Percentiles rank a stretch among this genome's conserved stretches.
phyloP scores from a whole-genome alignment of 2,329 filamentous ascomycete genomes.

The Hypoxylon sp. region DNA sequence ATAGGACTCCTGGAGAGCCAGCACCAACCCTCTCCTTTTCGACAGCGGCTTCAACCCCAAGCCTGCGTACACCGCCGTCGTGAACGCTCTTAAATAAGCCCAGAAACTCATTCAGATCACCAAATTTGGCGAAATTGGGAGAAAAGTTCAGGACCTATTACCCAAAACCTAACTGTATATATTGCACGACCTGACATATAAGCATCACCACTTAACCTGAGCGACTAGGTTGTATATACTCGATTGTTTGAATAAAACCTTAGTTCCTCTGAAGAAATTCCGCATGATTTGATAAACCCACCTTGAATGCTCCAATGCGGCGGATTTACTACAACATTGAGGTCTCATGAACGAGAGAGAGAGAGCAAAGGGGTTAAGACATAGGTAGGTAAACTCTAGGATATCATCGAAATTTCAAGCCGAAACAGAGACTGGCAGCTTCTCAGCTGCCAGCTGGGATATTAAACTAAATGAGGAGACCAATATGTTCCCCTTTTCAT shows the following conservation, averaged over 20 bases:
- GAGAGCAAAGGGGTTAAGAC: background rate
- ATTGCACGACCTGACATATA: constrained; percentile 31
- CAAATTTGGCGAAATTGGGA: constrained; percentile 6
- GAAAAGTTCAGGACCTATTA: constrained; percentile 1
- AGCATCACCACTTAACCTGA: constrained; percentile 6
- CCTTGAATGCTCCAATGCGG: background rate
- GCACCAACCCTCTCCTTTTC: constrained; percentile 67
- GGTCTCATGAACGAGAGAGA: background rate
- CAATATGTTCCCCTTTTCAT: constrained; percentile 2
- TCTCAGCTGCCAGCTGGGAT: constrained; percentile 29
- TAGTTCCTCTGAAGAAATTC: background rate
- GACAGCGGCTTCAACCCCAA: constrained; percentile 67
- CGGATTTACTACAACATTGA: background rate
- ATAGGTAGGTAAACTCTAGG: constrained; percentile 11
- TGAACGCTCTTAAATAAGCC: constrained; percentile 55
- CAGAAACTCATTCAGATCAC: background rate
- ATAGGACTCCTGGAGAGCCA: constrained; percentile 67
- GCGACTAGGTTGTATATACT: constrained; percentile 14
- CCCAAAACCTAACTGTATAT: constrained; percentile 39
- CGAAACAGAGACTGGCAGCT: constrained; percentile 30
- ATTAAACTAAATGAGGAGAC: constrained; percentile 27
- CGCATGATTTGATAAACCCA: background rate
- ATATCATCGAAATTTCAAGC: constrained; percentile 41
- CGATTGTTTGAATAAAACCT: background rate
- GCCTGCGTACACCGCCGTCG: constrained; percentile 65